A percentile compares a stretch with the other conserved stretches of the same genome.
These are phyloP conservation scores for Triticum urartu DNA, from an alignment of 176 grass and related monocot genomes.

Conservation along the genomic window DNA sequence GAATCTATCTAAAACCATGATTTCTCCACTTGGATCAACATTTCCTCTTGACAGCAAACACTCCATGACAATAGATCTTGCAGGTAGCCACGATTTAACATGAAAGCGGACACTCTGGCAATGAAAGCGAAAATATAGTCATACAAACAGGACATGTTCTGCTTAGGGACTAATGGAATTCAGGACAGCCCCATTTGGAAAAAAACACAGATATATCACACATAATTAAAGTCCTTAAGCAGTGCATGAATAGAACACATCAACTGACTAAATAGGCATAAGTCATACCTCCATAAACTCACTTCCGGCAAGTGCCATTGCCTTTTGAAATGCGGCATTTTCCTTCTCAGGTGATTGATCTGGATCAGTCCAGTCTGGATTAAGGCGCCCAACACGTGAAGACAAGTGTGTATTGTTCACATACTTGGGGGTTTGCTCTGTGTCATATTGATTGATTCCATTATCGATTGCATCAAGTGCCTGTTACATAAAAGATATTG, in stretches of 20 bases:
- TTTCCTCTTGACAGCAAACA: slow-evolving; percentile 75
- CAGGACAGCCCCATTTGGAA: neutral
- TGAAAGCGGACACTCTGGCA: slow-evolving; percentile 75
- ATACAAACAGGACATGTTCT: neutral
- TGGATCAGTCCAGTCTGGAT: slow-evolving; percentile 88
- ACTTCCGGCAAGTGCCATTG: slow-evolving; percentile 75
- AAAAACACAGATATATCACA: neutral
- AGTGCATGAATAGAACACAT: neutral
- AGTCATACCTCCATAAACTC: slow-evolving; percentile 83
- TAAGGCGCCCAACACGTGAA: slow-evolving; percentile 76
- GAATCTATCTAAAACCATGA: slow-evolving; percentile 83
- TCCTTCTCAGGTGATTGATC: slow-evolving; percentile 94
- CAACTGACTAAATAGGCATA: neutral
- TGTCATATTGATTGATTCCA: slow-evolving; percentile 95
- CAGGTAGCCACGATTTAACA: slow-evolving; percentile 91
- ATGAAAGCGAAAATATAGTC: slow-evolving; percentile 19
- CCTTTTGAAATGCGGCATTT: slow-evolving; percentile 83
- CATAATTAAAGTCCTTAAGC: neutral
- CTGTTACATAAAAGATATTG: slow-evolving; percentile 39
- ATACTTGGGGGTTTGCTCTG: slow-evolving; percentile 83
- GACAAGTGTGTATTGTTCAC: slow-evolving; percentile 95
- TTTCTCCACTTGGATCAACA: slow-evolving; percentile 89
- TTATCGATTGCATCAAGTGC: slow-evolving; percentile 98
- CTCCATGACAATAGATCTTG: slow-evolving; percentile 84
- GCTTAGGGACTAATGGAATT: neutral